Conservation (phyloP, 352 stramenopile species). For the Albugo laibachii region DNA sequence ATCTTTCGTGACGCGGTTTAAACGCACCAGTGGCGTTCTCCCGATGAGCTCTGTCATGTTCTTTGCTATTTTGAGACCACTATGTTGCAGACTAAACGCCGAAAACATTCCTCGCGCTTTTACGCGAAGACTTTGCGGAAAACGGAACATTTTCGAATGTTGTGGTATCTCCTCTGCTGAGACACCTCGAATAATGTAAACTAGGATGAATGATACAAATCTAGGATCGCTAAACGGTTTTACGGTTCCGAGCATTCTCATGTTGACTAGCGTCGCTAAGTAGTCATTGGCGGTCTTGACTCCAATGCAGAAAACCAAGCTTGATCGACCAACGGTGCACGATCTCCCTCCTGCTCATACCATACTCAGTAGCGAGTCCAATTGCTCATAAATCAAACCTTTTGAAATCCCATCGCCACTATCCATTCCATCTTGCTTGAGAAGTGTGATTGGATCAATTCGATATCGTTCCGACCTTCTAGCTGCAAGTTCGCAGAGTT, state of each 20-base stretch:
- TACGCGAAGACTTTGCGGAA: no score
- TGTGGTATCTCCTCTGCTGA: no score
- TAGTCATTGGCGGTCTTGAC: slow-evolving; percentile 67
- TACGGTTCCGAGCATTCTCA: no score
- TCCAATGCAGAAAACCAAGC: slow-evolving; percentile 4
- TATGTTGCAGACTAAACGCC: background rate
- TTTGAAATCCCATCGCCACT: slow-evolving; percentile 24
- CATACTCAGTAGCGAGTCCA: slow-evolving; percentile 25
- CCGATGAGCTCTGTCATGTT: slow-evolving; percentile 90
- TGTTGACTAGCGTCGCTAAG: slow-evolving; percentile 33
- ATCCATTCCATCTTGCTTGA: slow-evolving; percentile 27
- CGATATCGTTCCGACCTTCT: slow-evolving; percentile 35
- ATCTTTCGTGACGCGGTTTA: slow-evolving; percentile 67
- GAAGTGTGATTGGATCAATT: slow-evolving; percentile 37
- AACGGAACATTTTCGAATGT: no score
- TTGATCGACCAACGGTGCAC: background rate
- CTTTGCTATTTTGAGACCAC: slow-evolving; percentile 63
- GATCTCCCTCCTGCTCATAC: slow-evolving; percentile 6
- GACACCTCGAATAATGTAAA: no score
- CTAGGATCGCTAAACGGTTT: no score
- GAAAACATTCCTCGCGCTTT: background rate
- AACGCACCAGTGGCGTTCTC: slow-evolving; percentile 86
- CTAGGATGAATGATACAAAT: no score
- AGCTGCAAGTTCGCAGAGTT: no score
- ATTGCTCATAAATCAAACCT: slow-evolving; percentile 17